Base-by-base conservation (phyloP, 2,329 filamentous ascomycete genomes). In the Monosporascus sp. region DNA sequence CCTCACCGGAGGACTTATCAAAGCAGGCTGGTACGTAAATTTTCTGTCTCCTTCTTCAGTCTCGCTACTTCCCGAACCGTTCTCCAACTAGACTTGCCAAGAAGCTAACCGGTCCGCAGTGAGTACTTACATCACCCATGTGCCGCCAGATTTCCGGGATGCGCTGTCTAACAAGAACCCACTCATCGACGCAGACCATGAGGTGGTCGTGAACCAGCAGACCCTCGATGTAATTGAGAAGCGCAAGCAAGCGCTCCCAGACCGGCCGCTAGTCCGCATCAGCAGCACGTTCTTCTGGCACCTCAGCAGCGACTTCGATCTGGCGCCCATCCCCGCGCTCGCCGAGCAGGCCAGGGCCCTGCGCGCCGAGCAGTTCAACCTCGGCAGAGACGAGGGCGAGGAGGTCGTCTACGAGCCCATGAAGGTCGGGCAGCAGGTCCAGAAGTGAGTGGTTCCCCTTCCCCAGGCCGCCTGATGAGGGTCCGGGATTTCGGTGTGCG, bases 231-330 rank as follows among this genome's bases (percentile, higher is more conserved):
- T 74, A 2, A 73, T 83, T 3, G 71, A 72, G 55, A 63, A 63
- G 49, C 73, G 81, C 39, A 69, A 65, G 51, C 50, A 39, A 0
- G 68, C 75, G 42, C 59, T 68, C 11, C 77, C 79, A 0, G 74
- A 77, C 18, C 67, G 80, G 0, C 81, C 81, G 14, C 71, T 79
- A 2, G 64, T 83, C 17, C 72, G 81, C 48, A 84, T 84, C 63
- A 82, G 79, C 37, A 82, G 78, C 48, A 84, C 81, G 3, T 72
- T 83, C 52, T 84, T 84, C 69, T 84, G 79, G 77, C 81, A 84
- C 50, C 68, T 84, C 25, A 74, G 73, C 42, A 82, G 78, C 18
- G 81, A 84, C 60, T 76, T 76, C 52, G 79, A 83, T 52, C 67
- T 84, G 6, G 66, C 61, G 3, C 82, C 82, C 2, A 71, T 84